These are phyloP conservation scores for Puya raimondii DNA, from an alignment of 176 grass and related monocot species.

Conservation along the genomic window DNA sequence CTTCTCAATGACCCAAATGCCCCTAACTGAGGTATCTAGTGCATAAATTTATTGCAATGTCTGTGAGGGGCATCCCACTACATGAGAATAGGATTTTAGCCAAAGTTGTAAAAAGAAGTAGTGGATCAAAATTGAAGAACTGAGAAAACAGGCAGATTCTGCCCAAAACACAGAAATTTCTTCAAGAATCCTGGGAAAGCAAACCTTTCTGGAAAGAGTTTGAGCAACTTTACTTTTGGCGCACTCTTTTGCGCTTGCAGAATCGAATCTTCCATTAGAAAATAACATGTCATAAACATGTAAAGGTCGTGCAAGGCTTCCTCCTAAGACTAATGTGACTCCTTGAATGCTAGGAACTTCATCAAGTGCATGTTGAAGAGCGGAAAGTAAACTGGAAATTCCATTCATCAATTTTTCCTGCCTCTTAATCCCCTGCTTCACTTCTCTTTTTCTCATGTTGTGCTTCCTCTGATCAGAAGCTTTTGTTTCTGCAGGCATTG, in stretches of 20 bases:
- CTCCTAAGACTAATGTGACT: conserved; percentile 62
- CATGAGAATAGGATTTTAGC: too few relatives aligned
- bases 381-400: conserved; percentile 51
- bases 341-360: conserved; percentile 57
- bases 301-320: conserved; percentile 55
- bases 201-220: conserved; percentile 76
- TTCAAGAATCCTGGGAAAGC: conserved; percentile 1
- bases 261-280: conserved; percentile 49
- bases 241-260: conserved; percentile 36
- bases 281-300: conserved; percentile 65
- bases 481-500: conserved; percentile 35
- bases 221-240: conserved; percentile 62
- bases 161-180: too few relatives aligned
- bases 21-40: too few relatives aligned
- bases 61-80: too few relatives aligned
- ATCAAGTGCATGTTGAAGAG: conserved; percentile 70
- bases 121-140: too few relatives aligned
- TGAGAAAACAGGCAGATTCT: too few relatives aligned
- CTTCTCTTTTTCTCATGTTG: conserved; percentile 56
- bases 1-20: too few relatives aligned
- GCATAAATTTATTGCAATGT: too few relatives aligned
- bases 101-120: too few relatives aligned
- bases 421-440: conserved; percentile 70
- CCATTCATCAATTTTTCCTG: conserved; percentile 77
- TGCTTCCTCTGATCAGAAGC: conserved; percentile 57